Evolutionary conservation across 23 red algal genomes (phyloP).

Genomic region (Chondrus crispus): DNA sequence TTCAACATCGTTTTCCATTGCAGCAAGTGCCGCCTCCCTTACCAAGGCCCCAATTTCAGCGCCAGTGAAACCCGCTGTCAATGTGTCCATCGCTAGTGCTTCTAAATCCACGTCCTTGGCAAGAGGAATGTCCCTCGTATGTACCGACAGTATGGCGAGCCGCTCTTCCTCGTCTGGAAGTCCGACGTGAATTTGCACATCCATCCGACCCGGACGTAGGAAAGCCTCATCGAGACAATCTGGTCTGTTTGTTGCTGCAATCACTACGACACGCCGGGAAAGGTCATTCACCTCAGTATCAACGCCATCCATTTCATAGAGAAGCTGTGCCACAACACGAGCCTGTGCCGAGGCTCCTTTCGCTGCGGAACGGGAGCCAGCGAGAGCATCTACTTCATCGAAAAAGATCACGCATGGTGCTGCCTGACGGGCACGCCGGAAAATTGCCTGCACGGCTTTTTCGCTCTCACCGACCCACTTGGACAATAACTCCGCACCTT

Average conservation of each 20-base stretch:
- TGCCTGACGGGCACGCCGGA: conserved; percentile 71
- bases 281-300: conserved; percentile 12
- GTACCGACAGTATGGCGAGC: conserved; percentile 68
- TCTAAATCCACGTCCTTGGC: conserved; percentile 44
- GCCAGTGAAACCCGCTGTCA: conserved; percentile 61
- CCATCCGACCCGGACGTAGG: conserved; percentile 88
- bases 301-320: conserved; percentile 94
- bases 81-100: background rate
- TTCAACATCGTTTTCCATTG: conserved; percentile 70
- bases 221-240: conserved; percentile 89
- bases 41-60: conserved; percentile 88
- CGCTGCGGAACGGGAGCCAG: conserved; percentile 41
- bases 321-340: conserved; percentile 92
- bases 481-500: conserved; percentile 89
- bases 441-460: conserved; percentile 85
- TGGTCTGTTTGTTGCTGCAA: conserved; percentile 93
- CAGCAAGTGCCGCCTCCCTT: conserved; percentile 79
- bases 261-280: conserved; percentile 62
- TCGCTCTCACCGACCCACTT: conserved; percentile 98
- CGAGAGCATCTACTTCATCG: conserved; percentile 96
- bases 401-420: conserved; percentile 98
- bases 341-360: conserved; percentile 61
- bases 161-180: conserved; percentile 70
- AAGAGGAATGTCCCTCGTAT: conserved; percentile 63
- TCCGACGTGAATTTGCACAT: conserved; percentile 81